Base-by-base conservation (phyloP, 1,139 yeast species). In the Neolecta irregularis region DNA sequence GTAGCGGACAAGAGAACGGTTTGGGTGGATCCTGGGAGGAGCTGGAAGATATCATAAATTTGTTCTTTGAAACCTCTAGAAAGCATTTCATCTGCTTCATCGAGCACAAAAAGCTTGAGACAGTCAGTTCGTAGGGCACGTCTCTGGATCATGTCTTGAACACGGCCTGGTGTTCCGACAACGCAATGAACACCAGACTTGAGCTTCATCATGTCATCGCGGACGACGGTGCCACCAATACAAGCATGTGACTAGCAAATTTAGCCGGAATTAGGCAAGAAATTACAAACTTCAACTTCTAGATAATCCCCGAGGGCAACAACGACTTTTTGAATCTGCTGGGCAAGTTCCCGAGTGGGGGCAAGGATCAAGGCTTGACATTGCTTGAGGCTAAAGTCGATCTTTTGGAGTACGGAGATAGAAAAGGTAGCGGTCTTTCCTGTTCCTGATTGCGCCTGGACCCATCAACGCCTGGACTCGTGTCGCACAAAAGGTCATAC, bases 401-500 rank as follows among this genome's bases (percentile, higher is more conserved):
- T 46, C 30, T 35, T 43, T 36, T 32, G 94, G 60, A 88, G 72
- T 54, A 93, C 88, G 53, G 94, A 78, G 54, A 88, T 83, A 60
- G 96, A 77, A 74, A 88, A 88, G 50, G 98, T 88, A 56, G 96
- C 98, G 45, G 98, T 88, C 70, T 88, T 88, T 75, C 98, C 98
- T 49, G 98, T 88, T 75, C 98, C 98, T 40, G 96, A 85, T 71
- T 88, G 98, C 51, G 96, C 95, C 66, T 88, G 98, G 50, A n/a
- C 96, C 98, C 56, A 88, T 73, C 41, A 85, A 94, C 62, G 88
- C 96, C 4, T 7, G 12, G 5, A 20, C 34, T 33, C 3, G 19
- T n/a, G 16, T 7, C 24, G 11, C 32, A 18, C 22, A 9, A 9
- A 17, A 5, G 13, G 5, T 13, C 28, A n/a, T 20, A 40, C 40